Evolutionary conservation across 2,329 filamentous ascomycete genomes (phyloP), one percentile per base, ranked within the genome.

Genomic region (Epichloe brachyelytri): DNA sequence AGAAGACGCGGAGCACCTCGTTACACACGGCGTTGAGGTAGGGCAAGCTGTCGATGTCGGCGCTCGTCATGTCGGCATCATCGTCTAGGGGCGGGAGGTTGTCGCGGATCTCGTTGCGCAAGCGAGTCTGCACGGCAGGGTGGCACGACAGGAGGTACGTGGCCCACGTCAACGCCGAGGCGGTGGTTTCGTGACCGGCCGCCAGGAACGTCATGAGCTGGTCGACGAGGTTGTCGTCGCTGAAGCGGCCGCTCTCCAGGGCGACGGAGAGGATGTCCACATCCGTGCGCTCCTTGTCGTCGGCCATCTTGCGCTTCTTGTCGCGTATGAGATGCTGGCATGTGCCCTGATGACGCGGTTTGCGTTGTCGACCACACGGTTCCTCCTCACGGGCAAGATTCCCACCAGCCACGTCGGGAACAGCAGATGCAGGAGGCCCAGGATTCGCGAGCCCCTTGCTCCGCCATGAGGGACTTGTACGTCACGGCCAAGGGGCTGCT

Each of bases 181-280:
- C 80, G 0, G 86, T 90, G 1, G 87, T 91, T 68, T 91, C 86
- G 64, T 91, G 87, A 20, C 83, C 84, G 0, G 88, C 88, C 1
- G 84, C 85, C 5, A 94, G 77, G 70, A 94, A 93, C 0, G 87
- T 94, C 86, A 94, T 93, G 63, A 93, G 78, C 67, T 95, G 88
- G 64, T 93, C 85, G 37, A 88, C 79, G n/a, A 95, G 77, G 54
- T 88, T 81, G 46, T 88, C 85, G 55, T 93, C 86, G 12, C 70
- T 77, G 67, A 94, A 93, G 5, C 74, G 80, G 45, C 85, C 86
- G 39, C 82, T 88, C 62, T 83, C 78, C 46, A 95, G 71, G 15
- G 88, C 88, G 0, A 91, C 85, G 1, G 84, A 88, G 36, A 95
- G 72, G 52, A 95, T 93, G 64, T 95, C 88, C 7, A 79, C 65